phyloP scores from a whole-genome alignment of 169 alveolate species.

The Toxoplasma gondii region DNA sequence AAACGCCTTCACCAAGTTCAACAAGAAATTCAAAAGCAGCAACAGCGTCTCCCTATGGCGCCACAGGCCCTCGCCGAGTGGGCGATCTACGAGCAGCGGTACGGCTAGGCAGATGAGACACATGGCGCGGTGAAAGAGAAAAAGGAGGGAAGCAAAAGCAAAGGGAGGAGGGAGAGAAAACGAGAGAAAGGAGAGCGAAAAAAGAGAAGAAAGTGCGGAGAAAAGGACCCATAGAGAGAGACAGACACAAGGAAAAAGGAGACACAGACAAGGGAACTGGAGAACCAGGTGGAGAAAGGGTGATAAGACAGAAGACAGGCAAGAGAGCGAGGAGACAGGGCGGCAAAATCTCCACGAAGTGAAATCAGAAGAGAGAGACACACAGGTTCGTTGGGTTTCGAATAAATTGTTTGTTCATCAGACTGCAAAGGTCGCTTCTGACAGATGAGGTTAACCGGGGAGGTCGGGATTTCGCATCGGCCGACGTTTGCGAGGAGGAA shows the following conservation, averaged over 20 bases:
- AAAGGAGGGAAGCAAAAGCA: neutral
- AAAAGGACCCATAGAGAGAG: neutral
- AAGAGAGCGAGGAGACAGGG: conserved; percentile 19
- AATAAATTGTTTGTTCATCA: neutral
- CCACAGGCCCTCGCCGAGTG: conserved; percentile 56
- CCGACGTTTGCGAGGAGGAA: conserved; percentile 22
- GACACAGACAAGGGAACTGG: too few species aligned
- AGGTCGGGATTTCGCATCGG: neutral
- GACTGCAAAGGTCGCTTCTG: conserved; percentile 12
- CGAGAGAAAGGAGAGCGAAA: conserved; percentile 3
- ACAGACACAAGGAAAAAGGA: too few species aligned
- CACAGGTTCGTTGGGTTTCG: too few species aligned
- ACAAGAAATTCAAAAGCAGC: conserved; percentile 39
- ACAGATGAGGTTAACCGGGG: neutral
- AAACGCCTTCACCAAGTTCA: conserved; percentile 36
- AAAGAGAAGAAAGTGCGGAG: neutral
- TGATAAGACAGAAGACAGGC: neutral
- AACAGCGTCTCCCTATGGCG: conserved; percentile 48
- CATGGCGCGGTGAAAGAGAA: neutral
- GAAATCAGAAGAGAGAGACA: too few species aligned
- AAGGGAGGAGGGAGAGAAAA: neutral
- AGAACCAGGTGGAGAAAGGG: too few species aligned
- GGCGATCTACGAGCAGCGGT: conserved; percentile 57
- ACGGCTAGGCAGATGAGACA: neutral
- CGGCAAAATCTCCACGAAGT: neutral